Evolutionary conservation across 345 rosid species (phyloP).

Genomic region (Jatropha curcas): DNA sequence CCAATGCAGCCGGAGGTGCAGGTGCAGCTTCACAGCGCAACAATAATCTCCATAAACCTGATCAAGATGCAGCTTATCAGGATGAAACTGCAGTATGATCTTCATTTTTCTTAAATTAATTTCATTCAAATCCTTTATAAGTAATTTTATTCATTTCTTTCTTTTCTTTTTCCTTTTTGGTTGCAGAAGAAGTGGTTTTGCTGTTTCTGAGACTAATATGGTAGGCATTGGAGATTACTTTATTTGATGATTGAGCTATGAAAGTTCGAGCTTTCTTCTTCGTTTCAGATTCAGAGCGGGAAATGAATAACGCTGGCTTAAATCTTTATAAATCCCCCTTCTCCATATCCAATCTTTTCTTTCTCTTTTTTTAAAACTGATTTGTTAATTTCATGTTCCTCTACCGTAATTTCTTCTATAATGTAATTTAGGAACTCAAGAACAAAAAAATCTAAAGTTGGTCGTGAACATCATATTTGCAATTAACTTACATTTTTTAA

Average conservation of each 20-base stretch:
- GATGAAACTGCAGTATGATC: slow-evolving; percentile 16
- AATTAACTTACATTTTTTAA: neutral
- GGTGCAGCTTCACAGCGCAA: slow-evolving; percentile 22
- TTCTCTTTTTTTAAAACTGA: neutral
- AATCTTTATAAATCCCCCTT: neutral
- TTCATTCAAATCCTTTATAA: too few relatives aligned
- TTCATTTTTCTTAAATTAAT: neutral
- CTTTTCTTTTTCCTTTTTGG: too few relatives aligned
- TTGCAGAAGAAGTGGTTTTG: slow-evolving; percentile 72
- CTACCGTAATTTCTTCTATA: neutral
- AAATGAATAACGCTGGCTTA: neutral
- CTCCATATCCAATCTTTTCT: too few relatives aligned
- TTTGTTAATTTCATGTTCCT: neutral
- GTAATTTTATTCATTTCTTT: neutral
- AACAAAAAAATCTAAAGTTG: too few relatives aligned
- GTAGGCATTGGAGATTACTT: neutral
- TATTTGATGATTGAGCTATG: neutral
- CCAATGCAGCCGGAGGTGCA: slow-evolving; percentile 32
- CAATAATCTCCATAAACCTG: slow-evolving; percentile 9
- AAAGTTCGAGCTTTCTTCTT: neutral
- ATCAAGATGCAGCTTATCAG: slow-evolving; percentile 9
- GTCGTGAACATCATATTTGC: neutral
- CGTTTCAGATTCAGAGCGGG: neutral
- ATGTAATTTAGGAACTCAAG: slow-evolving; percentile 5
- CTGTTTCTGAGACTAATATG: slow-evolving; percentile 54